Conservation (phyloP, 805 yeast genomes). For the Yarrowia porcina region DNA sequence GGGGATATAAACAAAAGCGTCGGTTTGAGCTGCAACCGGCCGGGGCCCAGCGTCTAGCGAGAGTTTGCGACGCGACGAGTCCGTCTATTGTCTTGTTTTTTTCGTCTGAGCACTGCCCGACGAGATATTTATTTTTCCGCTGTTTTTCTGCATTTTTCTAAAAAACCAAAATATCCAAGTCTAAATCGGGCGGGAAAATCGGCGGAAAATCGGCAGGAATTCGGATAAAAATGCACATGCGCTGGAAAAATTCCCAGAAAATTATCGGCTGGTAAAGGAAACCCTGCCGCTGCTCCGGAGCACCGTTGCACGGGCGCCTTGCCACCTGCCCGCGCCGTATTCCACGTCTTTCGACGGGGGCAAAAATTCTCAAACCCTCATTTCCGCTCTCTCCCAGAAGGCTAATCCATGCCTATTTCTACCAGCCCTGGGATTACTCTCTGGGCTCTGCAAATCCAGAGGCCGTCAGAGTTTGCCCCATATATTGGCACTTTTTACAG, state of each 20-base stretch:
- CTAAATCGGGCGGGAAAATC: neutral
- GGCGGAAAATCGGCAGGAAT: neutral
- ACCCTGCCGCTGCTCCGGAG: too few species aligned
- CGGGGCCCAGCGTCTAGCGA: neutral
- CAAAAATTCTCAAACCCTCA: conserved; percentile 1
- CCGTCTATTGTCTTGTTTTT: neutral
- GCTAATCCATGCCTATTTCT: conserved; percentile 15
- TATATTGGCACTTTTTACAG: conserved; percentile 21
- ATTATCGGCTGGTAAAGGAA: neutral
- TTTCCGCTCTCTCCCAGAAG: neutral
- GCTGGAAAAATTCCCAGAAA: neutral
- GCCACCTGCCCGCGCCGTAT: neutral
- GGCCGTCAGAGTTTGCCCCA: neutral
- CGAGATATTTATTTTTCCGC: neutral
- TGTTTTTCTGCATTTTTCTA: neutral
- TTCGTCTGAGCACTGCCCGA: neutral
- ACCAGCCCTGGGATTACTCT: conserved; percentile 20
- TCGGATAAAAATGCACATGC: neutral
- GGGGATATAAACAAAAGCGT: neutral
- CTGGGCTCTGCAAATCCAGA: neutral
- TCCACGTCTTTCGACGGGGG: neutral
- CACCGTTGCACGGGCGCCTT: too few species aligned
- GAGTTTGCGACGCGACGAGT: neutral
- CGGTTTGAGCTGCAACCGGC: neutral
- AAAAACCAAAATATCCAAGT: neutral